A percentile compares a stretch with the other conserved stretches of the same genome.
Evolutionary conservation across 768 basidiomycete genomes (phyloP).

Genomic region (Boletales sp.): DNA sequence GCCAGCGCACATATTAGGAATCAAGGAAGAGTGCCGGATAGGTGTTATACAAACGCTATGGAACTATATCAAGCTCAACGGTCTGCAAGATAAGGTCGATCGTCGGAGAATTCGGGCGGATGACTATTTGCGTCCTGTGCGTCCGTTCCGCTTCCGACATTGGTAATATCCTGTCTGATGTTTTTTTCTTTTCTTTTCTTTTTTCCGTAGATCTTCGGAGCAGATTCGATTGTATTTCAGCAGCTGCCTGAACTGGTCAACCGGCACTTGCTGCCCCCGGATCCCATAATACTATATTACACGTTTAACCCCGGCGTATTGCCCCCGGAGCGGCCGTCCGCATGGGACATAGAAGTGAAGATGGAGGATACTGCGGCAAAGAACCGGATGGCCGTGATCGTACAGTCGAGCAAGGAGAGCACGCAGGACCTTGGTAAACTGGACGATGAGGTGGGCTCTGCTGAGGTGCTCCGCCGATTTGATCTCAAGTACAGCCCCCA

Average conservation of each 20-base stretch:
- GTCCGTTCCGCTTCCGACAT: constrained; percentile 10
- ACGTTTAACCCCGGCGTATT: constrained; percentile 57
- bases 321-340: constrained; percentile 67
- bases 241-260: constrained; percentile 84
- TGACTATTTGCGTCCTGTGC: constrained; percentile 61
- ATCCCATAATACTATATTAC: constrained; percentile 81
- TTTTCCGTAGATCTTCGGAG: constrained; percentile 58
- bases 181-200: no score
- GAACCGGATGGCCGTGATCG: constrained; percentile 68
- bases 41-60: constrained; percentile 82
- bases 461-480: constrained; percentile 2
- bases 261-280: constrained; percentile 69
- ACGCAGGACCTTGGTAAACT: constrained; percentile 62
- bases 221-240: constrained; percentile 70
- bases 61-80: constrained; percentile 87
- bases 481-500: constrained; percentile 15
- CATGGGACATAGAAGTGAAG: constrained; percentile 88
- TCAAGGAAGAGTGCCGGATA: constrained; percentile 81
- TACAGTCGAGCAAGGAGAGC: constrained; percentile 68
- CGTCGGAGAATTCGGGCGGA: constrained; percentile 67
- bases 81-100: constrained; percentile 80
- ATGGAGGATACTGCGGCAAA: constrained; percentile 78
- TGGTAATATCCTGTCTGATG: not conserved
- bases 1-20: constrained; percentile 60
- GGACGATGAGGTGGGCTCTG: constrained; percentile 77